Base-by-base conservation (phyloP, 2,329 filamentous ascomycete species). In the Paradendryphiella salina region DNA sequence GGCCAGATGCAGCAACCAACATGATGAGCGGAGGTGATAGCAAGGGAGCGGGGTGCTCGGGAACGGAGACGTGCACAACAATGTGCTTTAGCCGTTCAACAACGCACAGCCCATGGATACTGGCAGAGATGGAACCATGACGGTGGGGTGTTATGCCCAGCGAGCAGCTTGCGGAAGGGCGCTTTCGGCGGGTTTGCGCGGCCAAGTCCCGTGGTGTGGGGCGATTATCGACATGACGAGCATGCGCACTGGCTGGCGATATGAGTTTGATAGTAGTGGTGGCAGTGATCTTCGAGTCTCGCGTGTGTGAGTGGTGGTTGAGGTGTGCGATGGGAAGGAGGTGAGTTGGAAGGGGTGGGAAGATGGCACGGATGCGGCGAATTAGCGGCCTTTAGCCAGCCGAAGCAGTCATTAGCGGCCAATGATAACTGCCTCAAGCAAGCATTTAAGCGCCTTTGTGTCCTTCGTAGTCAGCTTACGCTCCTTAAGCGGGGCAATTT, bases 391-490 rank as follows among this genome's bases (percentile, higher is more conserved):
- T 48, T 63, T 61, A n/a, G 26, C 41, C 53, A 52, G n/a, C 44
- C 42, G 31, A 52, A 45, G 39, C 18, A 32, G 32, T 35, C 23
- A 56, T 59, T 64, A 59, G 56, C 48, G 52, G 41, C 59, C 60
- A 59, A 56, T 59, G 13, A 18, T n/a, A 36, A 37, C 36, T 56
- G 29, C 55, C 56, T 31, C 46, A 48, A 53, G 44, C 26, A 59
- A 54, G 55, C 60, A 64, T 63, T 69, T 70, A 68, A 59, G 66
- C 67, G 67, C 66, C 59, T 54, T 56, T 55, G 50, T 39, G 50
- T 46, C 53, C 54, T 50, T 40, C 26, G 38, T 51, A 34, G 56
- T 40, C 44, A 31, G 44, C 49, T 48, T 44, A 46, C 37, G 26
- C 41, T 50, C 61, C 53, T 41, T 41, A 58, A 54, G 46, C 51